Conservation (phyloP, 768 basidiomycete species). For the Tulasnella sp. region DNA sequence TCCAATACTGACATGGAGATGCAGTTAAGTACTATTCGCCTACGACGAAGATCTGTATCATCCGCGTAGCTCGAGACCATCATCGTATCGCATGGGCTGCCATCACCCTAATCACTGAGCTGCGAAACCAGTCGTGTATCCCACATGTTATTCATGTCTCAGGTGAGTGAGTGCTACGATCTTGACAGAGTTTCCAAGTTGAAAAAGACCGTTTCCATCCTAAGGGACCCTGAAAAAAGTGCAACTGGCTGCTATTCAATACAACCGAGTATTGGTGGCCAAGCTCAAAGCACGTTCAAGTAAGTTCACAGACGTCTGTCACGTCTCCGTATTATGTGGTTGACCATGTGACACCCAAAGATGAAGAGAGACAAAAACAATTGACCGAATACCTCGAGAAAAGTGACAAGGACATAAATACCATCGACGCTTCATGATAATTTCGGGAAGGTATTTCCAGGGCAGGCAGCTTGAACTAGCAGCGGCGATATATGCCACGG, state of each 20-base stretch:
- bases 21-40: conserved; percentile 88
- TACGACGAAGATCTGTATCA: conserved; percentile 74
- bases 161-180: conserved; percentile 47
- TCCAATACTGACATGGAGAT: conserved; percentile 26
- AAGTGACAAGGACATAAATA: conserved; percentile 15
- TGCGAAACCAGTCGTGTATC: conserved; percentile 58
- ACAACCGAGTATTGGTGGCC: conserved; percentile 69
- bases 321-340: neutral
- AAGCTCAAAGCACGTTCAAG: conserved; percentile 42
- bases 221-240: conserved; percentile 84
- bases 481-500: conserved; percentile 50
- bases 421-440: neutral
- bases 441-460: neutral
- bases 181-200: neutral
- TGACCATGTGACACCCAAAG: neutral
- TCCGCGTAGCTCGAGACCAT: conserved; percentile 79
- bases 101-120: conserved; percentile 61
- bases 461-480: conserved; percentile 32
- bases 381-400: conserved; percentile 12
- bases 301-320: neutral
- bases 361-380: neutral
- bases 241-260: conserved; percentile 69
- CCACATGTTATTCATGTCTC: conserved; percentile 79
- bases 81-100: conserved; percentile 78
- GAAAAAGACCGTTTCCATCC: neutral